Base-by-base conservation (phyloP, 495 filamentous ascomycete species). In the Aspergillus steynii region DNA sequence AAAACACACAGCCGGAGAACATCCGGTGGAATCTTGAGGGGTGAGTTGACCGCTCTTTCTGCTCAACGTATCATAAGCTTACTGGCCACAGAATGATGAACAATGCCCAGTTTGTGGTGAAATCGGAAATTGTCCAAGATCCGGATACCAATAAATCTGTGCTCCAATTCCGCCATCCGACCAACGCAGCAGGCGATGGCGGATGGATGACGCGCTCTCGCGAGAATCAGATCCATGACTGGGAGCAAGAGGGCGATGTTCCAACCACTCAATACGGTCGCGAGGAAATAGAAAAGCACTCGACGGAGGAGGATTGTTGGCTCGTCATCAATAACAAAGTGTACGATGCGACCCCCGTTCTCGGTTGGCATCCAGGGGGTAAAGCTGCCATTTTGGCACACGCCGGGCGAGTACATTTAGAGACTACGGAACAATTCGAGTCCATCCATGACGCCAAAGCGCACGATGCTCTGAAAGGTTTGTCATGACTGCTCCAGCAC, bases 311-410 rank as follows among this genome's bases (percentile, higher is more conserved):
- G 54, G 89, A 95, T 67, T 94, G 86, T 70, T 96, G 85, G 83
- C 91, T 96, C 59, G 89, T 90, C 66, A 84, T 92, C 61, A 85
- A 85, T 61, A 92, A 90, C 49, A 85, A 83, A 42, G 92, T 97
- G n/a, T 97, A 96, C 74, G 91, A 97, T 71, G 83, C 93, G 47
- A 79, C 88, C 3, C 85, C 59, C 26, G 68, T 70, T 2, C 37
- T 72, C 7, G 53, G 55, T 5, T 67, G 62, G 61, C 71, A 74
- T 60, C 71, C 71, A 5, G 71, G 71, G 20, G 70, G 71, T 26
- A 76, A 73, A 46, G 68, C 59, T 2, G 55, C 73, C 10, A 71
- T 74, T 28, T 32, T 76, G 49, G 63, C 64, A 28, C 71, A 74
- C 62, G 71, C 71, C 8, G 73, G 73, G 4, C 61, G 57, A 15